A percentile compares a stretch with the other conserved stretches of the same genome.
These are phyloP conservation scores for Gyrodon lividus DNA, from an alignment of 768 basidiomycete species.

Conservation along the genomic window DNA sequence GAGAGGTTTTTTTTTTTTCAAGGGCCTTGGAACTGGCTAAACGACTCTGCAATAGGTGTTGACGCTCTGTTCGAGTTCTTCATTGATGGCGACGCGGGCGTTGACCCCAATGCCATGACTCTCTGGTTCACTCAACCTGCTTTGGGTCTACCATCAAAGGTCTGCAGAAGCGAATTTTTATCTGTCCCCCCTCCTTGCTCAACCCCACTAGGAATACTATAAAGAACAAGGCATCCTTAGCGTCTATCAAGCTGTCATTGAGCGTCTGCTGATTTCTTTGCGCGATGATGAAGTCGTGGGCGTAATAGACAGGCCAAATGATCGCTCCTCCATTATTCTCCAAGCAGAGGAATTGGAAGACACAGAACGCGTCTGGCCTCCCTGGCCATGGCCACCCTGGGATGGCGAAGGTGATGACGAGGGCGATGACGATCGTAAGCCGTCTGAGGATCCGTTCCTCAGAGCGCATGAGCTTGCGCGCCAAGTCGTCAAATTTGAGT, in stretches of 20 bases:
- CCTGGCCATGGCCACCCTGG: slow-evolving; percentile 89
- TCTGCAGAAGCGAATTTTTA: slow-evolving; percentile 20
- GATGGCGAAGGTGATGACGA: slow-evolving; percentile 58
- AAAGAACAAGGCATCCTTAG: slow-evolving; percentile 67
- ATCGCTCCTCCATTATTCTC: slow-evolving; percentile 25
- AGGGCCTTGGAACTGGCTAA: not conserved
- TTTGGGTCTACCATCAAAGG: slow-evolving; percentile 87
- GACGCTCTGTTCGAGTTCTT: slow-evolving; percentile 74
- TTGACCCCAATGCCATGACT: slow-evolving; percentile 82
- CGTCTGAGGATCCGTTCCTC: slow-evolving; percentile 33
- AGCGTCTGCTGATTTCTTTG: slow-evolving; percentile 61
- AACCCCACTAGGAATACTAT: slow-evolving; percentile 74
- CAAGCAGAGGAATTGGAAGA: slow-evolving; percentile 40
- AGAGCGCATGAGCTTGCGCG: slow-evolving; percentile 64
- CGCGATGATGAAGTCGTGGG: slow-evolving; percentile 41
- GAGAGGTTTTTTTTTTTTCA: slow-evolving; percentile 49
- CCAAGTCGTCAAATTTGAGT: slow-evolving; percentile 76
- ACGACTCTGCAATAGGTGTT: slow-evolving; percentile 50
- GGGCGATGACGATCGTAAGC: slow-evolving; percentile 38
- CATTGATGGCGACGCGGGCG: slow-evolving; percentile 86
- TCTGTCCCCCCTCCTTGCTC: not conserved
- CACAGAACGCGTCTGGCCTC: slow-evolving; percentile 56
- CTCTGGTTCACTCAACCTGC: slow-evolving; percentile 83
- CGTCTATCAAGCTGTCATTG: slow-evolving; percentile 69
- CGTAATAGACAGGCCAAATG: slow-evolving; percentile 6